Percentiles rank a stretch among this genome's conserved stretches.
phyloP scores from a whole-genome alignment of 495 filamentous ascomycete species.

The Apiosordaria backusii region DNA sequence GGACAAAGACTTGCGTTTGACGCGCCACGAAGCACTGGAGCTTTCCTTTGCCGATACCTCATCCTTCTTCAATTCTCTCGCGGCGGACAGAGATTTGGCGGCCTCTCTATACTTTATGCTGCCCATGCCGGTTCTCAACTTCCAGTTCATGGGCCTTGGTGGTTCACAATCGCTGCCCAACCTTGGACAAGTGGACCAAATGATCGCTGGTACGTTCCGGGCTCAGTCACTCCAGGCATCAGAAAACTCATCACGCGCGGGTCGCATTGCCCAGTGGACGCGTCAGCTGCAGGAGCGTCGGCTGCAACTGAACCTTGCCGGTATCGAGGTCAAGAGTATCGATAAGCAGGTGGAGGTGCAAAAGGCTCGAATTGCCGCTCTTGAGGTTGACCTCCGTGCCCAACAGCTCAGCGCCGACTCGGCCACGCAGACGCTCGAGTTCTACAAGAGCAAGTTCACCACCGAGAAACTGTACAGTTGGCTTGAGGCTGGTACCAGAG shows the following conservation, averaged over 20 bases:
- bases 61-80: too few relatives aligned
- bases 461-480: neutral
- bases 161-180: too few relatives aligned
- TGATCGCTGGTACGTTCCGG: too few relatives aligned
- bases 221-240: too few relatives aligned
- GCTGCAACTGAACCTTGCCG: neutral
- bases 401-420: neutral
- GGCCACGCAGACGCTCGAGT: neutral
- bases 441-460: neutral
- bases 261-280: neutral
- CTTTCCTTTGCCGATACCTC: too few relatives aligned
- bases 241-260: neutral
- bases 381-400: neutral
- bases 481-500: neutral
- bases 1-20: too few relatives aligned
- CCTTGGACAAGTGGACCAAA: too few relatives aligned
- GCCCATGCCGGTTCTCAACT: too few relatives aligned
- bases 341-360: neutral
- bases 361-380: neutral
- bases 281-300: neutral
- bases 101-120: too few relatives aligned
- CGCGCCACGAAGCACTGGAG: too few relatives aligned
- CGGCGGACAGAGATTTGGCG: too few relatives aligned
- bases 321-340: neutral
- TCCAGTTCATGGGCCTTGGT: too few relatives aligned